phyloP scores from a whole-genome alignment of 441 rosid genomes.

The Raphanus hybrid region DNA sequence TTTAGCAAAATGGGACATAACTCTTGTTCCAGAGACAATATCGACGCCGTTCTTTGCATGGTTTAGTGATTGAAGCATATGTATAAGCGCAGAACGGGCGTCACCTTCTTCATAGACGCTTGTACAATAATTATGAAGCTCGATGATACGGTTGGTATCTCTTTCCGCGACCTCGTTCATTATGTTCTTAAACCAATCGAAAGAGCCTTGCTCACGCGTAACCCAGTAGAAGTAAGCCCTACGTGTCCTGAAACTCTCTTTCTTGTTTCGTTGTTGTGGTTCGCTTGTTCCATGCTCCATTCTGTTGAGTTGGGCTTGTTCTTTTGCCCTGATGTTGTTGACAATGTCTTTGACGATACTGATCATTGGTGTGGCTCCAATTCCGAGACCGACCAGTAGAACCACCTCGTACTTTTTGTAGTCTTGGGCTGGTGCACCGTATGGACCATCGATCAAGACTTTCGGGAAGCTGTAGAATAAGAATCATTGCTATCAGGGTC shows the following conservation, averaged over 20 bases:
- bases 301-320: constrained; percentile 46
- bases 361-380: constrained; percentile 81
- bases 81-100: constrained; percentile 69
- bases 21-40: constrained; percentile 67
- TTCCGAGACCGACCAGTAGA: constrained; percentile 70
- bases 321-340: constrained; percentile 60
- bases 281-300: constrained; percentile 49
- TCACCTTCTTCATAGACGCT: constrained; percentile 82
- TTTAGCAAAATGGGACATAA: constrained; percentile 73
- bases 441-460: constrained; percentile 73
- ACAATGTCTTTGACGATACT: constrained; percentile 79
- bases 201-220: constrained; percentile 72
- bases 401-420: constrained; percentile 71
- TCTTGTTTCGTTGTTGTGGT: constrained; percentile 40
- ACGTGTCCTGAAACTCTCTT: constrained; percentile 63
- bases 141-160: constrained; percentile 59
- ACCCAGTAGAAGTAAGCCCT: constrained; percentile 79
- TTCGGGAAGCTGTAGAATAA: constrained; percentile 56
- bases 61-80: constrained; percentile 69
- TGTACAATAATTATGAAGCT: constrained; percentile 70
- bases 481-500: constrained; percentile 7
- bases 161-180: constrained; percentile 73
- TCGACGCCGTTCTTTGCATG: constrained; percentile 74
- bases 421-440: constrained; percentile 83
- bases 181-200: constrained; percentile 74